Evolutionary conservation across 2,329 filamentous ascomycete genomes (phyloP).

Genomic region (Xylariomycetidae sp.): DNA sequence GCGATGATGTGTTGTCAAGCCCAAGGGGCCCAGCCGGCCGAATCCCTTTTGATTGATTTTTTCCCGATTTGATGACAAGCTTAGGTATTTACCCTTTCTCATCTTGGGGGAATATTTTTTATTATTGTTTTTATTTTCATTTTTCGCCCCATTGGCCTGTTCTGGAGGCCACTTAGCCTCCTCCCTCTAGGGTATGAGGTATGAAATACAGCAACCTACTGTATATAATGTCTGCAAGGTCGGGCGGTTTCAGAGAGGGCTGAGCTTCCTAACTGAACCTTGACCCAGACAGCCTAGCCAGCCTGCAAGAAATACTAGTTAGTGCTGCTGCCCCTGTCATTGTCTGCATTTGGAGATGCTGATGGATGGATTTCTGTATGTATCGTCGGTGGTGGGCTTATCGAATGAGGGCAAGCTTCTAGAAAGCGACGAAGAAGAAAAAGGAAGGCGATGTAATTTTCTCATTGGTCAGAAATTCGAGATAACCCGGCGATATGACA

Average conservation of each 20-base stretch:
- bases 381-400: constrained; percentile 1
- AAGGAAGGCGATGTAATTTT: too few relatives aligned
- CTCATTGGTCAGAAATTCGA: constrained; percentile 31
- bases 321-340: too few relatives aligned
- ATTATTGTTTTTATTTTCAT: constrained; percentile 1
- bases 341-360: not conserved
- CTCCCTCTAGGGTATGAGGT: too few relatives aligned
- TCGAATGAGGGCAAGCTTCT: constrained; percentile 12
- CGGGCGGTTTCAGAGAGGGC: too few relatives aligned
- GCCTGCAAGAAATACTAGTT: too few relatives aligned
- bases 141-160: too few relatives aligned
- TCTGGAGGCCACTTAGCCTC: too few relatives aligned
- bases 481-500: constrained; percentile 17
- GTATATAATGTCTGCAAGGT: too few relatives aligned
- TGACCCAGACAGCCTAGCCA: too few relatives aligned
- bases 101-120: not conserved
- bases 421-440: constrained; percentile 10
- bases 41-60: constrained; percentile 4
- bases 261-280: too few relatives aligned
- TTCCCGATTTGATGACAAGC: too few relatives aligned
- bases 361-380: constrained; percentile 2
- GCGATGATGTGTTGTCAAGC: constrained; percentile 50
- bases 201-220: too few relatives aligned
- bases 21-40: constrained; percentile 19
- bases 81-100: constrained; percentile 1